Evolutionary conservation across 1,284 basidiomycete species (phyloP), one percentile per base, ranked within the genome.

Genomic region (Entoloma clypeatum): DNA sequence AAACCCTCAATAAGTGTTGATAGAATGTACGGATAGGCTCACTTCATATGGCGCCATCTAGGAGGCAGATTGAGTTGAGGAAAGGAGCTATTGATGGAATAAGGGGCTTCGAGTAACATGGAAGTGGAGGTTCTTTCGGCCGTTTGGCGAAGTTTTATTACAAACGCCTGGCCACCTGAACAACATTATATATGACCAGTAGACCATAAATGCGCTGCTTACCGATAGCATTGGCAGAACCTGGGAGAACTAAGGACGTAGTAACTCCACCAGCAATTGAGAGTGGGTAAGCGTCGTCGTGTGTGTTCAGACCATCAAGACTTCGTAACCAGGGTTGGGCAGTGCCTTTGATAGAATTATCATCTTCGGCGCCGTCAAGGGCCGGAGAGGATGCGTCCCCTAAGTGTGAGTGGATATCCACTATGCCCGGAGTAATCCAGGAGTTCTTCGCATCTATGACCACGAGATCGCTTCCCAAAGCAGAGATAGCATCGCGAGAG

Each of bases 371-470:
- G 17, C 81, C 81, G 5, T 49, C 38, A 7, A 71, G 51, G 5
- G 33, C 48, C 9, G 70, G 68, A 3, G 62, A 63, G 19, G 67
- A 38, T 4, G 39, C 51, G 38, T 61, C 67, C 5, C 83, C 87
- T 17, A 88, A 57, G 53, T 92, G 89, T 2, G 84, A 85, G 60
- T 92, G 86, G 48, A 87, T 67, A 56, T 88, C 84, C 22, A 88
- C 73, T 37, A 85, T 74, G 10, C 75, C 74, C 17, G 74, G 71
- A 1, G 76, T 76, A 2, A 77, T 60, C 75, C 75, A 79, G 25
- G 71, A 65, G 19, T 68, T 69, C 23, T 67, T 57, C 3, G 64
- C 73, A 48, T 79, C 71, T 10, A 74, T 48, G 18, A 75, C 64
- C 7, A 63, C 53, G 19, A 74, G 53, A 9, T 65, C 55, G 6